These are phyloP conservation scores for Diaporthe citrichinensis DNA, from an alignment of 2,329 filamentous ascomycete species.

Conservation along the genomic window DNA sequence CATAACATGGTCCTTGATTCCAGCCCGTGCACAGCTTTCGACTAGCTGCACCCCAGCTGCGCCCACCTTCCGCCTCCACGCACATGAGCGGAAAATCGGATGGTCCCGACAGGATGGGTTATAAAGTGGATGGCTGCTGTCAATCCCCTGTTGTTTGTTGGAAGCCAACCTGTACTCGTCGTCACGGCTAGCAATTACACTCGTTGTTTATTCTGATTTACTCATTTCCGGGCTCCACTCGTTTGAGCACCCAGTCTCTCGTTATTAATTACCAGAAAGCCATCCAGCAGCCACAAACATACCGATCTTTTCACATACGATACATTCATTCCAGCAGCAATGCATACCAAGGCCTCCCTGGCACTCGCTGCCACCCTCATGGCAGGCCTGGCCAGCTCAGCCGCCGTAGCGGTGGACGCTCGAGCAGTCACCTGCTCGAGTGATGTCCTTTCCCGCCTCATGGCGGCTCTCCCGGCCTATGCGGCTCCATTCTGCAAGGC, in stretches of 20 bases:
- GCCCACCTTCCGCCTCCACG: not conserved
- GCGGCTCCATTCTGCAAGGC: constrained; percentile 24
- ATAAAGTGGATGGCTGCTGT: not conserved
- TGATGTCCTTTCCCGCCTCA: constrained; percentile 12
- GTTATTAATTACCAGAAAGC: not conserved
- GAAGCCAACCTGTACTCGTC: not conserved
- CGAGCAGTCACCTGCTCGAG: constrained; percentile 24
- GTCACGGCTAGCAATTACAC: not conserved
- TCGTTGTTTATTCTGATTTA: not conserved
- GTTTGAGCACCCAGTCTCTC: constrained; percentile 7
- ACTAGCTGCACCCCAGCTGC: not conserved
- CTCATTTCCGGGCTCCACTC: constrained; percentile 13
- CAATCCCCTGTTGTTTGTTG: not conserved
- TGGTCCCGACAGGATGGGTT: not conserved
- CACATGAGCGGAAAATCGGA: not conserved
- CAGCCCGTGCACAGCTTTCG: not conserved
- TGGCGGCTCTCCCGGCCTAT: constrained; percentile 22
- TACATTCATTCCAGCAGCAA: not conserved
- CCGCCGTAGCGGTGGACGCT: not conserved
- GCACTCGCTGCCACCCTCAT: constrained; percentile 14
- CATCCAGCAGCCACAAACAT: not conserved
- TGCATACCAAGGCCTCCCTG: constrained; percentile 18
- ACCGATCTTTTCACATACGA: not conserved
- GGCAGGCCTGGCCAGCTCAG: constrained; percentile 20
- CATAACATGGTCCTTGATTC: not conserved